Evolutionary conservation across 2,329 filamentous ascomycete genomes (phyloP).

Genomic region (Colletotrichum sp.): DNA sequence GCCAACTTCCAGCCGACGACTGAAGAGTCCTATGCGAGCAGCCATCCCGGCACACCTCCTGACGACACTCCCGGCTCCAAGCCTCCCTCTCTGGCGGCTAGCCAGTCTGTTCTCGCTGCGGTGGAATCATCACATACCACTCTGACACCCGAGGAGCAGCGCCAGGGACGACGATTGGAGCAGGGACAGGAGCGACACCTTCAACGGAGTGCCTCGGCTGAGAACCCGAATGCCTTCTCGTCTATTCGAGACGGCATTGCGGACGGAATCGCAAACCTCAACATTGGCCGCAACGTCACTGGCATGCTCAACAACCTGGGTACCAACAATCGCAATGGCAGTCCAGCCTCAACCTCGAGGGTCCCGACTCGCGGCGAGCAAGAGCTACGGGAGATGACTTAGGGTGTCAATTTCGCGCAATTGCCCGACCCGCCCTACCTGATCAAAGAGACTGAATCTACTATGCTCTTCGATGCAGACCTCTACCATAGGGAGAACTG

Average conservation of each 20-base stretch:
- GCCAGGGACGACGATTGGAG: constrained; percentile 18
- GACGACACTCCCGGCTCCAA: constrained; percentile 36
- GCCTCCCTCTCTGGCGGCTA: constrained; percentile 40
- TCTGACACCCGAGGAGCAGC: constrained; percentile 42
- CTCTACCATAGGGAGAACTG: background rate
- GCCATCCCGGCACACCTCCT: constrained; percentile 27
- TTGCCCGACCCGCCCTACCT: constrained; percentile 34
- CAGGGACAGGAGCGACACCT: constrained; percentile 30
- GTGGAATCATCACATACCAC: constrained; percentile 64
- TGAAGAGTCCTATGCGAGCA: constrained; percentile 24
- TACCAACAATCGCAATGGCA: constrained; percentile 25
- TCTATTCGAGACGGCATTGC: constrained; percentile 56
- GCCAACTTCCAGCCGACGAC: constrained; percentile 23
- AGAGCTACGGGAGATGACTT: constrained; percentile 52
- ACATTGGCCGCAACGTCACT: constrained; percentile 53
- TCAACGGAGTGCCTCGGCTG: constrained; percentile 50
- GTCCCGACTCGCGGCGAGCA: constrained; percentile 36
- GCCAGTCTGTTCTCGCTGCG: constrained; percentile 60
- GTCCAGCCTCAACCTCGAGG: constrained; percentile 20
- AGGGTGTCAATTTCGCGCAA: constrained; percentile 43
- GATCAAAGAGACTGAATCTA: background rate
- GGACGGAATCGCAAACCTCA: constrained; percentile 53
- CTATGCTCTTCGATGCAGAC: background rate
- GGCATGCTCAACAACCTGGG: constrained; percentile 42
- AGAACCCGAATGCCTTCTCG: constrained; percentile 48